phyloP scores from a whole-genome alignment of 768 basidiomycete species.

The Cantharellus anzutake region DNA sequence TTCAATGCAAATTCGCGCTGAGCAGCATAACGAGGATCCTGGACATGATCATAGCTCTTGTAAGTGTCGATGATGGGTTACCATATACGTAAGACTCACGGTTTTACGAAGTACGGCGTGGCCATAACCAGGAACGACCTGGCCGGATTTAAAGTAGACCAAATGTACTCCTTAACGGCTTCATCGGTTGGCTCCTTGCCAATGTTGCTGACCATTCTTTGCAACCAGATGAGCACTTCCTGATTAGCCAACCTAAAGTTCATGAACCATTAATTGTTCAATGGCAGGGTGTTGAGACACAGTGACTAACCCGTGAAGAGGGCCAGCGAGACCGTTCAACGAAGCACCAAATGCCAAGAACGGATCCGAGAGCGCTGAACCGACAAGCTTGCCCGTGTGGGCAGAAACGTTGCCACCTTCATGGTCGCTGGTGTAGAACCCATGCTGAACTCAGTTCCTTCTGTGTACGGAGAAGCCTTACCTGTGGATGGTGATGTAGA shows the following conservation, averaged over 20 bases:
- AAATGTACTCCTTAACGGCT: constrained; percentile 82
- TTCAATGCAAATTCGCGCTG: constrained; percentile 80
- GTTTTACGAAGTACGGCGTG: constrained; percentile 79
- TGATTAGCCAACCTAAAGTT: constrained; percentile 60
- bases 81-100: constrained; percentile 4
- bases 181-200: constrained; percentile 75
- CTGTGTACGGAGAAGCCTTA: not conserved
- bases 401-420: constrained; percentile 98
- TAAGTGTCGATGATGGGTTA: not conserved
- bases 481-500: constrained; percentile 88
- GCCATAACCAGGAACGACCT: constrained; percentile 87
- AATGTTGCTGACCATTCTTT: constrained; percentile 80
- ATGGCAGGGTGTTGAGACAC: constrained; percentile 7
- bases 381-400: constrained; percentile 82
- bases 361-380: constrained; percentile 90
- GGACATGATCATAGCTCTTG: constrained; percentile 9
- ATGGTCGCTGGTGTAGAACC: constrained; percentile 44
- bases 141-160: constrained; percentile 87
- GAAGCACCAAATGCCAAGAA: constrained; percentile 90
- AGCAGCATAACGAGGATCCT: constrained; percentile 78
- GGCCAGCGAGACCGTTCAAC: constrained; percentile 90
- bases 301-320: constrained; percentile 56
- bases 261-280: not conserved
- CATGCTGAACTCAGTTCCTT: not conserved
- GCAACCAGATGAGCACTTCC: constrained; percentile 87